Base-by-base conservation (phyloP, 2,329 filamentous ascomycete genomes). In the Mycogone perniciosa region DNA sequence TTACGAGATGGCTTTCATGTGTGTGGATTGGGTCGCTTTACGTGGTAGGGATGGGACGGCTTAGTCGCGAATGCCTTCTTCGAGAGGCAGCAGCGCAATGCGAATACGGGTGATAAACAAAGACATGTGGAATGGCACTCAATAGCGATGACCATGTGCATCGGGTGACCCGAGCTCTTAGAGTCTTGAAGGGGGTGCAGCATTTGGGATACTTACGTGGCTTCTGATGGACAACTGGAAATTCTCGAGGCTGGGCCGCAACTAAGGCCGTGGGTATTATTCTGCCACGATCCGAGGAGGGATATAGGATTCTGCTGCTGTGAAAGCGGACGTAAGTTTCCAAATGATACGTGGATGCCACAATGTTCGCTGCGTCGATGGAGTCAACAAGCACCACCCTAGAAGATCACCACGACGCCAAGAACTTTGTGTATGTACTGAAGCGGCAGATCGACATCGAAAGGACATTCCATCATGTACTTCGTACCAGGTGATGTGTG, bases 151-250 rank as follows among this genome's bases (percentile, higher is more conserved):
- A 37, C 11, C 42, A 48, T 8, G 38, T 53, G 38, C 35, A 52
- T 39, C 38, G 31, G 26, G 31, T 34, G 30, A 51, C 48, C 1
- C 47, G 52, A 2, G 67, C 63, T 10, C 62, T 76, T n/a, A 51
- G 43, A 8, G 51, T 69, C 10, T 20, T 2, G 8, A 5, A 39
- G n/a, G 26, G 11, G 4, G 29, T 44, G 2, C 48, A 45, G 4
- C 33, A 66, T 81, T 20, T 70, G 83, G 1, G 78, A 82, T 55
- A 67, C 80, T 54, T 80, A 79, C 60, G 73, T 76, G 66, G 79
- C 79, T 0, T 79, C 79, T 0, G 79, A 78, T 4, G 79, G 74
- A 1, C 82, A 79, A 55, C 61, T 75, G 3, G 53, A 57, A 0
- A 63, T 60, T 68, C 0, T 54, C 79, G 29, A 34, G 59, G 4